A percentile compares a stretch with the other conserved stretches of the same genome.
Conservation (phyloP, 306 rosid genomes). For the Abrus precatorius region DNA sequence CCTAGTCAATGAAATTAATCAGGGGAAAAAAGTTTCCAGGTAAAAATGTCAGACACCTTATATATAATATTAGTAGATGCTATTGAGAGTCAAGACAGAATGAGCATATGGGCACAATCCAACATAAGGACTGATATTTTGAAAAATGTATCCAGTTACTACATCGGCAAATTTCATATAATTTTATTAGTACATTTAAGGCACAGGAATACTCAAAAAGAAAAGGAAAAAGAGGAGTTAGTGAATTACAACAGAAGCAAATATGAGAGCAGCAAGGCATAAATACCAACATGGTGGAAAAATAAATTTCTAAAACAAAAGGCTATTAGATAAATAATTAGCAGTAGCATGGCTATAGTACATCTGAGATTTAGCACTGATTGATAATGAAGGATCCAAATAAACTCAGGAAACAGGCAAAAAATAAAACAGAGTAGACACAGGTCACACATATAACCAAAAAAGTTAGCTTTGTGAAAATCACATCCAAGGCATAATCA, state of each 20-base stretch:
- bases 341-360: background rate
- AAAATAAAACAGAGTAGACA: slow-evolving; percentile 10
- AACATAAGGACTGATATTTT: background rate
- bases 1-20: slow-evolving; percentile 72
- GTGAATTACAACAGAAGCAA: slow-evolving; percentile 8
- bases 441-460: slow-evolving; percentile 1
- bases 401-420: slow-evolving; percentile 7
- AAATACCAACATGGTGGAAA: slow-evolving; percentile 8
- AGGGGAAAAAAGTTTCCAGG: slow-evolving; percentile 32
- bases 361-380: slow-evolving; percentile 22
- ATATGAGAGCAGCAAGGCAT: background rate
- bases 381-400: slow-evolving; percentile 15
- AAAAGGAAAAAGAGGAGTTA: background rate
- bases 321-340: slow-evolving; percentile 28
- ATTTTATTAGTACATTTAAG: background rate
- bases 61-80: background rate
- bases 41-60: slow-evolving; percentile 19
- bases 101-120: slow-evolving; percentile 6
- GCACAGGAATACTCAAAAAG: background rate
- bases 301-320: slow-evolving; percentile 21
- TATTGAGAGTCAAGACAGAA: background rate
- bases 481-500: background rate
- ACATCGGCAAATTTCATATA: background rate
- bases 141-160: background rate
- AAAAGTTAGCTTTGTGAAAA: slow-evolving; percentile 3